Percentiles rank a stretch among this genome's conserved stretches.
Conservation (phyloP, 768 basidiomycete genomes). For the Arthromyces matolae region DNA sequence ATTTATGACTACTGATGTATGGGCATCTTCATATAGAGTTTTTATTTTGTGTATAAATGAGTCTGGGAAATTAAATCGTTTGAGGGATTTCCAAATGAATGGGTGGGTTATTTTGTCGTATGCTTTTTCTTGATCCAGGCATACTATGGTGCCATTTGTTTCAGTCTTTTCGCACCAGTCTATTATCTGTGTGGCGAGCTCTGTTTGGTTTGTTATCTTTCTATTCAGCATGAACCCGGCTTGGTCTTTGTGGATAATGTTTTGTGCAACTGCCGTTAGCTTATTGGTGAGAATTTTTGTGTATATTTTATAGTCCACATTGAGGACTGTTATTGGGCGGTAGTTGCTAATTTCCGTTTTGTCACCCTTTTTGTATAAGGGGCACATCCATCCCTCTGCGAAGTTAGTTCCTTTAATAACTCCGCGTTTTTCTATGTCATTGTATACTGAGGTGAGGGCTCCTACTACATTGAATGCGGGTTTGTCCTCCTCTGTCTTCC, state of each 20-base stretch:
- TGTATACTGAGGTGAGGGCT: constrained; percentile 1
- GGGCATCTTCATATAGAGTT: constrained; percentile 12
- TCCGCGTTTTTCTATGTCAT: constrained; percentile 7
- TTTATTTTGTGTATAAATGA: constrained; percentile 13
- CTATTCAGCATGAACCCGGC: not conserved
- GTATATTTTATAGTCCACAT: constrained; percentile 9
- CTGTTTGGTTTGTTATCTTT: constrained; percentile 5
- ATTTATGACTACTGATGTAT: constrained; percentile 15
- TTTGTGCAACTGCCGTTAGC: not conserved
- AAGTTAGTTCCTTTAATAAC: not conserved
- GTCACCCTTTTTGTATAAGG: constrained; percentile 3
- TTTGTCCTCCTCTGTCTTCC: not conserved
- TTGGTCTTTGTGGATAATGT: not conserved
- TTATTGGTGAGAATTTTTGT: not conserved
- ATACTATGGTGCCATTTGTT: not conserved
- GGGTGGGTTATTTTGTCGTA: not conserved
- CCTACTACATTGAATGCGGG: not conserved
- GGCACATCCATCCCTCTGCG: constrained; percentile 5
- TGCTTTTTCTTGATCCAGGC: not conserved
- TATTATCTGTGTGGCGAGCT: not conserved
- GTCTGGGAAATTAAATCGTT: constrained; percentile 7
- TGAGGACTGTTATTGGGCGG: not conserved
- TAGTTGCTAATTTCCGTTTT: not conserved
- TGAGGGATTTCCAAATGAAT: not conserved
- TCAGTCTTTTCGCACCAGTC: not conserved